Percentiles rank a stretch among this genome's conserved stretches.
Evolutionary conservation across 306 rosid species (phyloP).

Genomic region (Ochetophila trinervis): DNA sequence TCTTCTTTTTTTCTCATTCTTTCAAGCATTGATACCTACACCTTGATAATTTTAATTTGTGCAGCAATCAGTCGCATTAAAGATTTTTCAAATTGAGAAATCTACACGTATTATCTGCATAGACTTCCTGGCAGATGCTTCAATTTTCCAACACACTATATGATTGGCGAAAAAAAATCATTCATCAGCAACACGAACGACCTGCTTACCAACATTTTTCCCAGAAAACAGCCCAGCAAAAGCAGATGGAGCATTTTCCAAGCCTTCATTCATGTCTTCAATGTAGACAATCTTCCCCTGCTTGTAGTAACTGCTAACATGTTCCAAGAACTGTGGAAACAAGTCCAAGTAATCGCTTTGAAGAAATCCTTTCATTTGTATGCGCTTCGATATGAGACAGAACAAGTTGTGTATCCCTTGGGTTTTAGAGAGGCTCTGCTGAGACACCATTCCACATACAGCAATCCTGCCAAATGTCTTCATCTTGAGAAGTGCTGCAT

Average conservation of each 20-base stretch:
- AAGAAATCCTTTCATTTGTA: slow-evolving; percentile 42
- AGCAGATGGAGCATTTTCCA: slow-evolving; percentile 50
- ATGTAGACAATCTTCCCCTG: slow-evolving; percentile 49
- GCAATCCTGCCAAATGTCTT: slow-evolving; percentile 44
- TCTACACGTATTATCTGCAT: no score
- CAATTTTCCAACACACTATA: no score
- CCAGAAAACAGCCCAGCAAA: slow-evolving; percentile 44
- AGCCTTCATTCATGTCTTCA: slow-evolving; percentile 44
- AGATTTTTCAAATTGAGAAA: no score
- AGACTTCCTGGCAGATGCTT: no score
- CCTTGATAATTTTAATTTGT: no score
- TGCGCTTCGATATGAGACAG: slow-evolving; percentile 34
- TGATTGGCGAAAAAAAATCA: background rate
- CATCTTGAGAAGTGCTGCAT: slow-evolving; percentile 51
- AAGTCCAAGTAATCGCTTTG: slow-evolving; percentile 38
- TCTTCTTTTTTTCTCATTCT: no score
- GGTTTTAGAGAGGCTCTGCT: slow-evolving; percentile 30
- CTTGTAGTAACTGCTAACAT: slow-evolving; percentile 32
- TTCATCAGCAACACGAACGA: slow-evolving; percentile 30
- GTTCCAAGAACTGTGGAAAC: slow-evolving; percentile 35
- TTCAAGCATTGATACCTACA: no score
- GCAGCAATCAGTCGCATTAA: no score
- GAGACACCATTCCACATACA: slow-evolving; percentile 51
- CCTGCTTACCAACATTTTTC: slow-evolving; percentile 48
- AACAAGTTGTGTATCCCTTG: slow-evolving; percentile 34